phyloP scores from a whole-genome alignment of 805 yeast species.

The Teunomyces funiuensis region DNA sequence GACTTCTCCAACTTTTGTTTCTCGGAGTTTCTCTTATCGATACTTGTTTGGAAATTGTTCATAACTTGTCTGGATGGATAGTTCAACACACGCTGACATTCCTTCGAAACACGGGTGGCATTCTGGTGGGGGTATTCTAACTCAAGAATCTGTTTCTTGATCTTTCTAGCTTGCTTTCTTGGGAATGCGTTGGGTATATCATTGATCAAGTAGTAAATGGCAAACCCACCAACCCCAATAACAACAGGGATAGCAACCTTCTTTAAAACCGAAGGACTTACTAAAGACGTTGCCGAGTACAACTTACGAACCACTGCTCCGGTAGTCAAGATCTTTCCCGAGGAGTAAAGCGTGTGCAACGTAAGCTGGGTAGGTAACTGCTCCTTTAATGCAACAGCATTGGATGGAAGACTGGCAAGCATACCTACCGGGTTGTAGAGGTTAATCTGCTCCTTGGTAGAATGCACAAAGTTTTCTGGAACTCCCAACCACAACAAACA shows the following conservation, averaged over 20 bases:
- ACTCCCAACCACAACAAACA: constrained; percentile 48
- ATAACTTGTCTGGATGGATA: constrained; percentile 83
- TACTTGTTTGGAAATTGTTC: constrained; percentile 60
- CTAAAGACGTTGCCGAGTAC: constrained; percentile 32
- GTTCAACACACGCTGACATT: constrained; percentile 76
- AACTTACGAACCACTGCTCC: constrained; percentile 43
- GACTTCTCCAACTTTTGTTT: constrained; percentile 55
- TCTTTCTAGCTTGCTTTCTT: constrained; percentile 72
- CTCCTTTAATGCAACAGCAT: constrained; percentile 31
- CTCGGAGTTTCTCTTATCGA: constrained; percentile 60
- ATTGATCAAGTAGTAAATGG: constrained; percentile 60
- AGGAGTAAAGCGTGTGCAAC: constrained; percentile 39
- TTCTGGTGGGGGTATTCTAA: constrained; percentile 79
- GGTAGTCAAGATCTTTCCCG: constrained; percentile 39
- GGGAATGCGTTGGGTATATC: constrained; percentile 93
- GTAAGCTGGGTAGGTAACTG: constrained; percentile 38
- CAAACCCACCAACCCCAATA: constrained; percentile 50
- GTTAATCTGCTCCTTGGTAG: constrained; percentile 27
- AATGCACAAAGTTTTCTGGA: constrained; percentile 28
- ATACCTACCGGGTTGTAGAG: constrained; percentile 33
- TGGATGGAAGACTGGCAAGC: constrained; percentile 28
- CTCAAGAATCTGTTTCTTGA: constrained; percentile 58
- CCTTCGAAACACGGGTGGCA: constrained; percentile 75
- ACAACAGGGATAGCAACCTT: constrained; percentile 55
- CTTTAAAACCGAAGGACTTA: constrained; percentile 41